Evolutionary conservation across 495 filamentous ascomycete genomes (phyloP), one percentile per base, ranked within the genome.

Genomic region (Tirmania nivea): DNA sequence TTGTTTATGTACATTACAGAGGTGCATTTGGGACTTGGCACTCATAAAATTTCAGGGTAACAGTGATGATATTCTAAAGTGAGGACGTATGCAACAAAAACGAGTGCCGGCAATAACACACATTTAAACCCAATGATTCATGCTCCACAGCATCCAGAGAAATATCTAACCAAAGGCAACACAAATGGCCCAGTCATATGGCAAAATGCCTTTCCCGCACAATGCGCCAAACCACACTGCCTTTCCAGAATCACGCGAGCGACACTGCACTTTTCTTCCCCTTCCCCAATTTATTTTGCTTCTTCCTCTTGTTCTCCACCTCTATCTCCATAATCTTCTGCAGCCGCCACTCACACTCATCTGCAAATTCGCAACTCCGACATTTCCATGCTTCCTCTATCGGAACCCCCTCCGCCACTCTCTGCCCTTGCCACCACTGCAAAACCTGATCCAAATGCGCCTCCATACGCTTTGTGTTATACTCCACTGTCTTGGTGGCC

Each of bases 381-480:
- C 90, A 97, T 67, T 97, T 97, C 72, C 80, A 94, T 0, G 84
- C 84, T 55, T 96, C 92, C 65, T 87, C 79, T 11, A 92, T 72
- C n/a, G 73, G 68, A 8, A 96, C 92, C 10, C 90, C 90, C n/a
- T 74, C 69, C 0, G 87, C 77, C 54, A 72, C 69, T 16, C 88
- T 66, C 63, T 86, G 73, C 4, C 92, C 90, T 45, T 73, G 76
- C 90, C 90, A 96, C 86, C 85, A 96, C 25, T 70, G 63, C 74
- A 96, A 75, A 62, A 81, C 78, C 20, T 79, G 70, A 4, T 66
- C 61, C 1, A 94, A 57, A 62, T 93, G 90, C 1, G 60, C 60
- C 34, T 77, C 71, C 52, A 95, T 66, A 16, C 63, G 68, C 2
- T 69, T 63, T 2, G 73, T 73, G 56, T 88, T 79, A 56, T 84